These are phyloP conservation scores for Trebouxia sp. DNA, from an alignment of 139 green algal genomes.

Conservation along the genomic window DNA sequence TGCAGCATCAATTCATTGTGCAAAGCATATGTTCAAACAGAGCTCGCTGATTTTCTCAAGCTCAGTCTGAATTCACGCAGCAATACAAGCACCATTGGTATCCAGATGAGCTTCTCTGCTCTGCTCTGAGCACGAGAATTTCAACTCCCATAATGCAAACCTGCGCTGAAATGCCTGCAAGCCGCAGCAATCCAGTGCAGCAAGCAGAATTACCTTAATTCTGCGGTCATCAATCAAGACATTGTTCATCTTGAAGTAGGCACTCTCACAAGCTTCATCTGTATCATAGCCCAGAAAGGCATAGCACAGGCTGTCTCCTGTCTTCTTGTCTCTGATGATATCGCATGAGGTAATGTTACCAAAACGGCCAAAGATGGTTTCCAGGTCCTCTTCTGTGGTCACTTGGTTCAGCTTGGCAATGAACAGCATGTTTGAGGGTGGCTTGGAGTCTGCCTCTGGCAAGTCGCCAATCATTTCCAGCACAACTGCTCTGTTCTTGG, in stretches of 20 bases:
- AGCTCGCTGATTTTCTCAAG: too few species aligned
- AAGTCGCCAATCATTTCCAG: constrained; percentile 98
- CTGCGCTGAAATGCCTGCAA: background rate
- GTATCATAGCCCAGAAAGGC: constrained; percentile 91
- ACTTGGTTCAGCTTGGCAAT: constrained; percentile 99
- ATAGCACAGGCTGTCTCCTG: constrained; percentile 94
- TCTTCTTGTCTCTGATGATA: constrained; percentile 96
- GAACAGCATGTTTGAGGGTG: constrained; percentile 95
- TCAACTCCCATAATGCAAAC: too few species aligned
- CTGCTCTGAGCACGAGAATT: too few species aligned
- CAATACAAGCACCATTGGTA: too few species aligned
- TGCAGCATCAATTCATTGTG: too few species aligned
- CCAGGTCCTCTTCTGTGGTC: constrained; percentile 88
- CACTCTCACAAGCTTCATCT: constrained; percentile 83
- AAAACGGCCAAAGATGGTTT: constrained; percentile 99
- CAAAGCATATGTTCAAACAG: too few species aligned
- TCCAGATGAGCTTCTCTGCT: too few species aligned
- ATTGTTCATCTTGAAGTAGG: constrained; percentile 99
- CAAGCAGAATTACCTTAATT: constrained; percentile 57
- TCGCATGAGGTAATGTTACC: constrained; percentile 89
- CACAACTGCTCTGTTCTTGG: constrained; percentile 87
- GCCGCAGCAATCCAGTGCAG: constrained; percentile 18
- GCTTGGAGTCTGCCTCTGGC: constrained; percentile 89
- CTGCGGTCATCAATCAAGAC: constrained; percentile 97
- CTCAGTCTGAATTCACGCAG: too few species aligned